Evolutionary conservation across 768 basidiomycete species (phyloP).

Genomic region (Lentinula detonsa): DNA sequence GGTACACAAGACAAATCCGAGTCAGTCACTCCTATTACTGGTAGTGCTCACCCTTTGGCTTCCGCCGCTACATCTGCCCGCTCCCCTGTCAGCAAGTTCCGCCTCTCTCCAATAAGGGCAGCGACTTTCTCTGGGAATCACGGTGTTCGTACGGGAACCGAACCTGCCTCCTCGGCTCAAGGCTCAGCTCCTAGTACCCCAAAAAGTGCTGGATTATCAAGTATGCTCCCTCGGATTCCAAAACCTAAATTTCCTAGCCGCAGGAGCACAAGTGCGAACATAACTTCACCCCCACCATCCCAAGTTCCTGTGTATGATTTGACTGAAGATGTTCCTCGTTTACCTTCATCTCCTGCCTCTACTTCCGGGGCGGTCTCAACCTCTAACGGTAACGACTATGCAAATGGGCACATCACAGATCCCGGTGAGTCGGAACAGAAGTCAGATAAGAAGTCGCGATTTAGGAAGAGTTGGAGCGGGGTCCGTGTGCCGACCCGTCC

Average conservation of each 20-base stretch:
- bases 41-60: not conserved
- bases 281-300: not conserved
- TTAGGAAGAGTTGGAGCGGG: slow-evolving; percentile 22
- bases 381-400: not conserved
- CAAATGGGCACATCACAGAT: not conserved
- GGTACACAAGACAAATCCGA: not conserved
- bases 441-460: slow-evolving; percentile 19
- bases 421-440: slow-evolving; percentile 13
- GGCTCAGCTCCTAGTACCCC: not conserved
- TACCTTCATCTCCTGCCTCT: not conserved
- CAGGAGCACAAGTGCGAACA: slow-evolving; percentile 1
- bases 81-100: not conserved
- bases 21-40: not conserved
- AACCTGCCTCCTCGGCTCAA: not conserved
- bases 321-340: slow-evolving; percentile 2
- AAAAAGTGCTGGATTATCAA: not conserved
- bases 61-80: not conserved
- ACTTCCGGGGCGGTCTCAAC: not conserved
- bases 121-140: not conserved
- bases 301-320: not conserved
- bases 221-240: slow-evolving; percentile 1
- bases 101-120: not conserved
- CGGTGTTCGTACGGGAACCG: too few species aligned
- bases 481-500: not conserved
- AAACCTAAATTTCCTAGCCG: not conserved